These are phyloP conservation scores for Imleria badia DNA, from an alignment of 768 basidiomycete species.

Conservation along the genomic window DNA sequence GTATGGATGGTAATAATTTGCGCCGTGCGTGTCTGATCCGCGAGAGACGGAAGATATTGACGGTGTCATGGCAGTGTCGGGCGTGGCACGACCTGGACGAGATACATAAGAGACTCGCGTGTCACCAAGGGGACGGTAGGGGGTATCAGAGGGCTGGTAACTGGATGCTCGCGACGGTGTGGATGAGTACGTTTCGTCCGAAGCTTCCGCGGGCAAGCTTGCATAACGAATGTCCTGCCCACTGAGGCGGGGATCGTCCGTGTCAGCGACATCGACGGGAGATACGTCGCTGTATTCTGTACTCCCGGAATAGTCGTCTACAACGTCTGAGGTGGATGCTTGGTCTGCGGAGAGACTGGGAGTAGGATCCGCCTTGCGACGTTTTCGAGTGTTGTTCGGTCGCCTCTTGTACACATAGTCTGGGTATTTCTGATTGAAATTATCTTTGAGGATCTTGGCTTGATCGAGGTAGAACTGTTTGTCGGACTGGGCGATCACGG, in stretches of 20 bases:
- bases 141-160: constrained; percentile 26
- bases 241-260: constrained; percentile 18
- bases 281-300: constrained; percentile 40
- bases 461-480: constrained; percentile 89
- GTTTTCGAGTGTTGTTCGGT: constrained; percentile 83
- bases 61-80: constrained; percentile 22
- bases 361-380: constrained; percentile 41
- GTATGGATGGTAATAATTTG: constrained; percentile 29
- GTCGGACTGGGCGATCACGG: constrained; percentile 48
- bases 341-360: constrained; percentile 31
- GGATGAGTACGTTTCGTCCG: constrained; percentile 11
- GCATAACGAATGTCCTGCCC: constrained; percentile 23
- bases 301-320: constrained; percentile 31
- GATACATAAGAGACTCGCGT: constrained; percentile 27
- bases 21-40: constrained; percentile 23
- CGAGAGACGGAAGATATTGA: constrained; percentile 24
- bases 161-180: constrained; percentile 19
- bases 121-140: constrained; percentile 29
- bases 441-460: constrained; percentile 82
- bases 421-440: constrained; percentile 81
- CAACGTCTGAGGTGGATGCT: constrained; percentile 30
- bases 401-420: constrained; percentile 88
- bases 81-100: constrained; percentile 27
- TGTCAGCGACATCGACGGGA: constrained; percentile 35
- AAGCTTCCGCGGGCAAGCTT: constrained; percentile 22